Evolutionary conservation across 2,329 filamentous ascomycete genomes (phyloP), one percentile per base, ranked within the genome.

Genomic region (Polychaeton citri): DNA sequence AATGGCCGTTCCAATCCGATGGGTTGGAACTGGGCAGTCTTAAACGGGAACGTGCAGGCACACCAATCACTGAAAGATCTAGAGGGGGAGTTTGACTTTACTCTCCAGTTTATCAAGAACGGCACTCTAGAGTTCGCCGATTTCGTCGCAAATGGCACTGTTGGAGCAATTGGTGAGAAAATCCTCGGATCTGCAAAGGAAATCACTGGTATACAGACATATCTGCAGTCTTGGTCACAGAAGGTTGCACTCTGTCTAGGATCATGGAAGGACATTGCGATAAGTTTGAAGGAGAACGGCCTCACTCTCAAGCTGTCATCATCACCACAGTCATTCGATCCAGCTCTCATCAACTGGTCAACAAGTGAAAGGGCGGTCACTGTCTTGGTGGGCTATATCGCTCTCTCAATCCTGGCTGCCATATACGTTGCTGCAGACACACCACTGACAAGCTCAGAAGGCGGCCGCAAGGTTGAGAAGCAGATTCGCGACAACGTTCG

Each of bases 401-500:
- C 86, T 32, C 69, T 94, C 26, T 83, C 79, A 8, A 51, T 82
- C 31, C 56, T 81, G 20, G 84, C 85, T 2, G 76, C 81, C 17
- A 62, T 88, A 2, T 98, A 96, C 55, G 69, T 96, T 19, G 78
- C 76, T 38, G 69, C 80, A 39, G 79, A 80, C 18, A 72, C 72
- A 5, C 74, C 82, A 0, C 72, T 94, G 43, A 74, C 93, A 43
- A 63, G 63, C 18, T 65, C 66, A 3, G 64, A 66, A 33, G 60
- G 68, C 34, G 66, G 67, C 4, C 70, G 72, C 39, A 67, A 65
- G 42, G 59, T 74, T 3, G 87, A 96, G 56, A 81, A 79, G 17
- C 72, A 78, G 6, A 59, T 95, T 30, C 79, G 88, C 17, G 88
- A 96, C 43, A 71, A 79, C 2, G 68, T 98, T 16, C 79, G 86